These are phyloP conservation scores for Mikania micrantha DNA, from an alignment of 129 eudicot species.

Conservation along the genomic window DNA sequence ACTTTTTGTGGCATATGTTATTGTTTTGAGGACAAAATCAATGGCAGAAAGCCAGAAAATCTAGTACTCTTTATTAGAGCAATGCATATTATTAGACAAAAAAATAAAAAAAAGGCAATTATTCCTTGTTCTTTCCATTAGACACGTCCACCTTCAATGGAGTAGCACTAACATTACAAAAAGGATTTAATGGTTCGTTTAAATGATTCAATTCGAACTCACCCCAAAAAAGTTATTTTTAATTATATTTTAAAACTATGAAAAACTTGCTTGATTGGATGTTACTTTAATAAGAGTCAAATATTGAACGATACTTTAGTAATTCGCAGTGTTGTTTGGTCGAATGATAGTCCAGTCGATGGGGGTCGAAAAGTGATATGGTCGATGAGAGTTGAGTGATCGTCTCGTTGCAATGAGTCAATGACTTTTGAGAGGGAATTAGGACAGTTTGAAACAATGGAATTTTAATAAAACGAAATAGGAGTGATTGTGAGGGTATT, in stretches of 20 bases:
- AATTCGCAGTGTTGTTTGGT: too few species aligned
- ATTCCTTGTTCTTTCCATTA: slow-evolving; percentile 15
- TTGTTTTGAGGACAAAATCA: slow-evolving; percentile 18
- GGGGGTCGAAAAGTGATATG: too few species aligned
- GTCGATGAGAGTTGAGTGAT: too few species aligned
- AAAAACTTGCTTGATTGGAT: neutral
- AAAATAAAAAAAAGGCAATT: slow-evolving; percentile 1
- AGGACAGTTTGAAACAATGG: too few species aligned
- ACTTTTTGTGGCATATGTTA: slow-evolving; percentile 8
- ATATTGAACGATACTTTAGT: too few species aligned
- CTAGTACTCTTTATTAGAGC: slow-evolving; percentile 11
- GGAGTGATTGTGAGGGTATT: too few species aligned
- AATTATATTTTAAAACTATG: neutral
- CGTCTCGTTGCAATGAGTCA: too few species aligned
- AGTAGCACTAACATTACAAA: neutral
- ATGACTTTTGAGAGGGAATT: too few species aligned
- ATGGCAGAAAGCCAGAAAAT: slow-evolving; percentile 28
- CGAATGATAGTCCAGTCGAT: too few species aligned
- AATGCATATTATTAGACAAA: slow-evolving; percentile 6
- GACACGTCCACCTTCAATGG: slow-evolving; percentile 22
- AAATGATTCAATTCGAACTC: neutral
- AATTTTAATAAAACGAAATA: too few species aligned
- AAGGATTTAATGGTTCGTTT: neutral
- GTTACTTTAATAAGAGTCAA: too few species aligned
- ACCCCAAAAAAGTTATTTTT: too few species aligned